These are phyloP conservation scores for Hygrophila difformis DNA, from an alignment of 257 asterid genomes.

Conservation along the genomic window DNA sequence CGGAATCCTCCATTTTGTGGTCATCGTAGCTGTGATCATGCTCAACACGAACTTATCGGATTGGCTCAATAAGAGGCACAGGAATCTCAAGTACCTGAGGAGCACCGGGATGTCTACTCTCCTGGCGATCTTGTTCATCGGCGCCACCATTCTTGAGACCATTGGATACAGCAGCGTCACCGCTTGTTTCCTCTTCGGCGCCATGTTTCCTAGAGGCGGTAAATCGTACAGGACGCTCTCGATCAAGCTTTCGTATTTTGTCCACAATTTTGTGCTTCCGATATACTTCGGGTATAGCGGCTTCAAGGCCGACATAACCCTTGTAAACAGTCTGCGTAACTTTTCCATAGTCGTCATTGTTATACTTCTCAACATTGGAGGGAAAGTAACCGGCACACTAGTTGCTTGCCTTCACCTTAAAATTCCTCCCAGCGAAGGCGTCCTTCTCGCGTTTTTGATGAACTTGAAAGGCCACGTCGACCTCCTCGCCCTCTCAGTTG, in stretches of 20 bases:
- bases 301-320: slow-evolving; percentile 67
- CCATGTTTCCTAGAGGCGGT: slow-evolving; percentile 90
- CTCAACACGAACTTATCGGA: slow-evolving; percentile 40
- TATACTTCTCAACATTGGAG: slow-evolving; percentile 77
- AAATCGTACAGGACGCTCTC: slow-evolving; percentile 76
- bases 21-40: slow-evolving; percentile 39
- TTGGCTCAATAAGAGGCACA: slow-evolving; percentile 75
- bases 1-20: slow-evolving; percentile 30
- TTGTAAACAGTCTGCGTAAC: slow-evolving; percentile 38
- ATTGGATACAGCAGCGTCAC: slow-evolving; percentile 78
- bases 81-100: slow-evolving; percentile 67
- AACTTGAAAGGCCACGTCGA: slow-evolving; percentile 96
- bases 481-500: slow-evolving; percentile 56
- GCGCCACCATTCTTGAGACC: slow-evolving; percentile 65
- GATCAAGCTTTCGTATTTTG: slow-evolving; percentile 68
- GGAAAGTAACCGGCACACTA: slow-evolving; percentile 76
- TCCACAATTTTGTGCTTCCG: slow-evolving; percentile 80
- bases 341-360: slow-evolving; percentile 41
- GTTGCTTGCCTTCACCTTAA: slow-evolving; percentile 77
- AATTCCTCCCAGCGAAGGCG: slow-evolving; percentile 85
- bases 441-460: slow-evolving; percentile 83
- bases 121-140: slow-evolving; percentile 58
- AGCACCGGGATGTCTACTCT: slow-evolving; percentile 57
- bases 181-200: slow-evolving; percentile 74
- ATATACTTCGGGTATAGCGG: slow-evolving; percentile 91